A percentile compares a stretch with the other conserved stretches of the same genome.
Evolutionary conservation across 1,284 basidiomycete species (phyloP).

Genomic region (Tranzscheliella williamsii): DNA sequence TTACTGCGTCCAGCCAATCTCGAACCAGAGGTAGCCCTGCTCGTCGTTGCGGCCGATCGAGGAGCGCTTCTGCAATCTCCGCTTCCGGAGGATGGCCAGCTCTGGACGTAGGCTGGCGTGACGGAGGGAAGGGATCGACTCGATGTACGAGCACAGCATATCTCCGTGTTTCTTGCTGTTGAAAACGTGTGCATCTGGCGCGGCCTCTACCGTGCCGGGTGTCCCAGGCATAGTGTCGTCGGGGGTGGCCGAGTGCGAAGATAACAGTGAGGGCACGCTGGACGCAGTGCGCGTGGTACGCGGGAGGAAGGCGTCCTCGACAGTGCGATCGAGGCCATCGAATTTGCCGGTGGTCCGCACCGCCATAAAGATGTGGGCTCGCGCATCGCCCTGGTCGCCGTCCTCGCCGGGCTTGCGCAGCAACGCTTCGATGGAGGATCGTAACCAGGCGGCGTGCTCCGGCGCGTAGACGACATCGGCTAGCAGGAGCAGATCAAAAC

Average conservation of each 20-base stretch:
- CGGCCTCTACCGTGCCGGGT: slow-evolving; percentile 4
- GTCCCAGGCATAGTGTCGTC: slow-evolving; percentile 27
- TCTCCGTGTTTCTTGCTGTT: slow-evolving; percentile 11
- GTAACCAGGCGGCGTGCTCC: slow-evolving; percentile 33
- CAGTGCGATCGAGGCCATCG: slow-evolving; percentile 22
- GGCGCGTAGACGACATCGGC: slow-evolving; percentile 38
- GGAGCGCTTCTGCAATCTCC: slow-evolving; percentile 22
- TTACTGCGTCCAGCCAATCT: slow-evolving; percentile 36
- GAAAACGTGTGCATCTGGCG: neutral
- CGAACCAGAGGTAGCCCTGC: slow-evolving; percentile 38
- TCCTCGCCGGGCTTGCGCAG: slow-evolving; percentile 19
- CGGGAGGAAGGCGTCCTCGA: slow-evolving; percentile 26
- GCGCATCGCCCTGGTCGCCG: neutral
- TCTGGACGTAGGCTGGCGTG: neutral
- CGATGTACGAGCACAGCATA: slow-evolving; percentile 20
- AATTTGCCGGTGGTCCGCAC: slow-evolving; percentile 33
- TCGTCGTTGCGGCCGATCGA: slow-evolving; percentile 33
- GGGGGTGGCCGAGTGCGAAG: slow-evolving; percentile 12
- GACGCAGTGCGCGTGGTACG: neutral
- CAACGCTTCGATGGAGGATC: slow-evolving; percentile 24
- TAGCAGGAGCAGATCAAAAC: slow-evolving; percentile 24
- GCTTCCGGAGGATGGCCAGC: slow-evolving; percentile 10
- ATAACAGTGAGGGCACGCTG: slow-evolving; percentile 14
- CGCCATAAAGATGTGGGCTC: slow-evolving; percentile 36
- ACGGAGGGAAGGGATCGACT: slow-evolving; percentile 2